Base-by-base conservation (phyloP, 768 basidiomycete species). In the Russula ochroleuca region DNA sequence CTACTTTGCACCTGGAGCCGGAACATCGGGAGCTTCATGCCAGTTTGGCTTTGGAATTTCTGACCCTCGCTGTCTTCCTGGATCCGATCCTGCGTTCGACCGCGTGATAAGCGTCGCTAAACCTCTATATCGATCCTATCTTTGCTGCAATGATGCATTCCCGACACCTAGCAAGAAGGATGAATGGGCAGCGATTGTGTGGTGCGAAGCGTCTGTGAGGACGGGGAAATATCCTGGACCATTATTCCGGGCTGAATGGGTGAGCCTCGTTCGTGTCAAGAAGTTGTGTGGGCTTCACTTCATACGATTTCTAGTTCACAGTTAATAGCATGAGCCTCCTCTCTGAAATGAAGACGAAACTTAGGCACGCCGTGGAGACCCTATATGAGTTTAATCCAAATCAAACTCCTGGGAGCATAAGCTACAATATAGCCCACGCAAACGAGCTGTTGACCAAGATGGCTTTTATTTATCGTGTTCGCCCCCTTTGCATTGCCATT, bases 181-280 rank as follows among this genome's bases (percentile, higher is more conserved):
- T 15, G 52, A 37, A 53, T 38, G 35, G 52, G n/a, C 21, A 3
- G 52, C 35, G 35, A 23, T 38, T 21, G 35, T 53, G 35, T 53
- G 52, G 52, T 53, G 35, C 35, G 52, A 53, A 23, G 35, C 52
- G n/a, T 53, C 52, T 11, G 33, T 53, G 11, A 53, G 52, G 52
- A 13, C 35, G 1, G 52, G 35, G n/a, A 37, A 10, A 14, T 38
- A 37, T 10, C 53, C 37, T 37, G 38, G 53, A 17, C 38, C 53
- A 17, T 54, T 5, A 9, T 21, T 54, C 37, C 2, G 23, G 15
- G 10, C 13, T 8, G 38, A 40, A 9, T 25, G 38, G 53, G 53
- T 23, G 23, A 54, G 53, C 23, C 21, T 14, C 53, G 14, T 25
- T 9, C 6, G 37, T 17, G 37, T 40, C 21, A 17, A 40, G 23